Evolutionary conservation across 352 stramenopile genomes (phyloP), one percentile per base, ranked within the genome.

Genomic region (Phytopythium boreale): DNA sequence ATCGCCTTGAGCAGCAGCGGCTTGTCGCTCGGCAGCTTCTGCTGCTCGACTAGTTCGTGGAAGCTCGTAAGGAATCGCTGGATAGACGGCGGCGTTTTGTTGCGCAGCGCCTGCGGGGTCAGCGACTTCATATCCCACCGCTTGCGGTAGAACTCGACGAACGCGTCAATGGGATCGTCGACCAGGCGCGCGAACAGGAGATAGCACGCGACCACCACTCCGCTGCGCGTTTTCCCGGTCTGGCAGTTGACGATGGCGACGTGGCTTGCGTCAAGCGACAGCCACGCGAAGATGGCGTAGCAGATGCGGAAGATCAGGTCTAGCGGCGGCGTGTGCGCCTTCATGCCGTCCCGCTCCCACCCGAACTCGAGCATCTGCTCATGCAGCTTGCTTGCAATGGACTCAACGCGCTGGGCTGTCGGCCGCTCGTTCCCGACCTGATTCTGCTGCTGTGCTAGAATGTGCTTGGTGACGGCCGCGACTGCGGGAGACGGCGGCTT

Each of bases 201-300:
- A 64, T 98, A 98, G 60, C 92, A 98, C 14, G 95, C 96, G 20
- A 97, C 78, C 0, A 97, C 87, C 60, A 99, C 91, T 9, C 91
- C 93, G 24, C 87, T 98, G 29, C 92, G 81, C 24, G 93, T 98
- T 71, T 98, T 98, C 8, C 96, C 96, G 31, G 96, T 97, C 59
- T 84, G 72, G 69, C 94, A 98, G 64, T 96, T 93, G 15, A 98
- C 64, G 15, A 96, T 71, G 12, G 87, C 89, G 8, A 98, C 78
- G 49, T 98, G 90, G 27, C 76, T 64, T 2, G 79, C 46, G 51
- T 97, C 82, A 5, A 97, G 68, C 15, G 85, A 82, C 6, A 98
- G 69, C 77, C 94, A 98, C n/a, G 93, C 89, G 70, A 96, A 84
- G 39, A 98, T 81, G 15, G 87, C 81, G 67, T 98, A 98, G 71